These are phyloP conservation scores for Phialocephala subalpina DNA, from an alignment of 2,329 filamentous ascomycete genomes.

Conservation along the genomic window DNA sequence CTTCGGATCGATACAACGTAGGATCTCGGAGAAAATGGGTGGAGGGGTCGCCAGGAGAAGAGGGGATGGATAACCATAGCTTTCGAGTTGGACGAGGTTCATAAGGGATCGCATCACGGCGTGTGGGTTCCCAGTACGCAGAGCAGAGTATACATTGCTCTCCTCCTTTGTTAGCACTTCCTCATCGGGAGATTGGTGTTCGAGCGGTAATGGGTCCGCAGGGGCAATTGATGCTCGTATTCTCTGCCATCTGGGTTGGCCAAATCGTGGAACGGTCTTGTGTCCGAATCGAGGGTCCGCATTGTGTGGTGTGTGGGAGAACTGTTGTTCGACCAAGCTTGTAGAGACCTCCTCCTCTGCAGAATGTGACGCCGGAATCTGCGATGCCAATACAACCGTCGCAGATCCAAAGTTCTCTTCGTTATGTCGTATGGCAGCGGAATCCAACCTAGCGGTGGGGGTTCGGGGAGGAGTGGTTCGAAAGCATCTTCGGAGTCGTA, in stretches of 20 bases:
- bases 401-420: neutral
- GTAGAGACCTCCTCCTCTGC: neutral
- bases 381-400: neutral
- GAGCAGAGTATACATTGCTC: constrained; percentile 16
- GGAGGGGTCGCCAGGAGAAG: constrained; percentile 54
- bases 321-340: neutral
- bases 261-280: neutral
- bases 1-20: constrained; percentile 67
- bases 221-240: neutral
- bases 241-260: neutral
- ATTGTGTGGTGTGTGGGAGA: too few species aligned
- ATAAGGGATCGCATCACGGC: constrained; percentile 24
- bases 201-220: neutral
- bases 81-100: constrained; percentile 23
- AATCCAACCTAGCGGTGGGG: neutral
- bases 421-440: constrained; percentile 3
- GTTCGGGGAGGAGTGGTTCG: constrained; percentile 7
- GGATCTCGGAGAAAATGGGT: constrained; percentile 67
- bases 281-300: too few species aligned
- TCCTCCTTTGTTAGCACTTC: constrained; percentile 1
- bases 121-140: constrained; percentile 30
- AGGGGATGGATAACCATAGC: constrained; percentile 35
- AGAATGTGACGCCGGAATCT: neutral
- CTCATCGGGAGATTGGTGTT: neutral
- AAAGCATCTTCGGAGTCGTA: constrained; percentile 35